These are phyloP conservation scores for Lantana camara DNA, from an alignment of 257 asterid genomes.

Conservation along the genomic window DNA sequence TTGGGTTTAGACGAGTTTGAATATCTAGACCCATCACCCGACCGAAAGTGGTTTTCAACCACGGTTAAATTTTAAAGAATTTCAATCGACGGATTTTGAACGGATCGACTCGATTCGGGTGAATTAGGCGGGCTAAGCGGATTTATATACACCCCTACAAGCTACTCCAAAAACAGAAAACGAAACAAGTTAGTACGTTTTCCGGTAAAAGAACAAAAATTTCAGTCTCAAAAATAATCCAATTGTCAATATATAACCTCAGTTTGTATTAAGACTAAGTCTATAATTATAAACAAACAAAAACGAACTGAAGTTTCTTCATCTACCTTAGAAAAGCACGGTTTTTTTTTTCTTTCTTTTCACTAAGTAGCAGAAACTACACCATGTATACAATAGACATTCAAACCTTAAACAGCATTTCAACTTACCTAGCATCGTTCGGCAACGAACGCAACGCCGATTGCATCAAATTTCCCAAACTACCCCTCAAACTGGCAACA, in stretches of 20 bases:
- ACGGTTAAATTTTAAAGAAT: too few relatives aligned
- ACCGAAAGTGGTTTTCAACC: too few relatives aligned
- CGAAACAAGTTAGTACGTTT: too few relatives aligned
- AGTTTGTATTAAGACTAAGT: not conserved
- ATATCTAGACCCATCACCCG: too few relatives aligned
- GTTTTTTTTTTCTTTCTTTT: too few relatives aligned
- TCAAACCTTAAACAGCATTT: not conserved
- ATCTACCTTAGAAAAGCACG: not conserved
- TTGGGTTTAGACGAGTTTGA: too few relatives aligned
- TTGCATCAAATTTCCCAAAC: slow-evolving; percentile 48
- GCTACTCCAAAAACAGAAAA: too few relatives aligned
- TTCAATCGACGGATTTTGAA: too few relatives aligned
- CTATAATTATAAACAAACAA: not conserved
- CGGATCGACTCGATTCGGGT: too few relatives aligned
- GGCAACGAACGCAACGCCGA: slow-evolving; percentile 59
- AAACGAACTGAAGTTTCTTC: not conserved
- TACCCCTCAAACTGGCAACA: slow-evolving; percentile 45
- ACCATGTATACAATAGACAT: slow-evolving; percentile 19
- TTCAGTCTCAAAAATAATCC: slow-evolving; percentile 2
- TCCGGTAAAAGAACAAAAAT: not conserved
- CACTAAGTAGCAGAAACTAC: slow-evolving; percentile 14
- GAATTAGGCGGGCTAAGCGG: too few relatives aligned
- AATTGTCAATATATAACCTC: slow-evolving; percentile 3
- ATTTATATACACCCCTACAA: too few relatives aligned
- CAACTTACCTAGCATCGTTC: slow-evolving; percentile 43